Conservation (phyloP, 2,329 filamentous ascomycete genomes). For the Zarea fungicola region DNA sequence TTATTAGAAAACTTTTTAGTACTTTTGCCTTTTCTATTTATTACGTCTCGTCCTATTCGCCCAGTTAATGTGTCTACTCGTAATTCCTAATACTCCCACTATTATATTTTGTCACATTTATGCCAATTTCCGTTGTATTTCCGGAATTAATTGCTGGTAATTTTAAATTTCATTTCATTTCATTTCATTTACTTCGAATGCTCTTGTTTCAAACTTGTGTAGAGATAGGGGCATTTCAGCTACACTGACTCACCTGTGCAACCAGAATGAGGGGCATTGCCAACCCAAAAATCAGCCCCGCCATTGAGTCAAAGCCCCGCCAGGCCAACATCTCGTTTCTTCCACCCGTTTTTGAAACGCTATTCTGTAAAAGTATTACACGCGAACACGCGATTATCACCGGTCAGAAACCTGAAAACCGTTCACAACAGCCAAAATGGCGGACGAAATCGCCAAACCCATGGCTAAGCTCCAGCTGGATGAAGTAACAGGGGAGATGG, state of each 20-base stretch:
- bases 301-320: constrained; percentile 8
- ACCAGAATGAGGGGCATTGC: constrained; percentile 4
- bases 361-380: too few species aligned
- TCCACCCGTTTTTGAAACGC: not conserved
- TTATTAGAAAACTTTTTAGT: too few species aligned
- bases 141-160: too few species aligned
- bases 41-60: too few species aligned
- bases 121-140: too few species aligned
- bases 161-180: too few species aligned
- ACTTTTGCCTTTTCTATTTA: too few species aligned
- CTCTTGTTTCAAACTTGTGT: not conserved
- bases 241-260: not conserved
- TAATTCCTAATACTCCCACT: too few species aligned
- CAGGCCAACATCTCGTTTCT: not conserved
- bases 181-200: too few species aligned
- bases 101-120: too few species aligned
- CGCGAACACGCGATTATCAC: not conserved
- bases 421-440: constrained; percentile 31
- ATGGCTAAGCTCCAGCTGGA: constrained; percentile 56
- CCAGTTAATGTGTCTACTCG: too few species aligned
- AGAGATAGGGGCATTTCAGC: not conserved
- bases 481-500: constrained; percentile 59
- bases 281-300: constrained; percentile 1
- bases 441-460: constrained; percentile 41
- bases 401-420: not conserved